These are phyloP conservation scores for Kluyveromyces marxianus DNA, from an alignment of 1,139 yeast species.

Conservation along the genomic window DNA sequence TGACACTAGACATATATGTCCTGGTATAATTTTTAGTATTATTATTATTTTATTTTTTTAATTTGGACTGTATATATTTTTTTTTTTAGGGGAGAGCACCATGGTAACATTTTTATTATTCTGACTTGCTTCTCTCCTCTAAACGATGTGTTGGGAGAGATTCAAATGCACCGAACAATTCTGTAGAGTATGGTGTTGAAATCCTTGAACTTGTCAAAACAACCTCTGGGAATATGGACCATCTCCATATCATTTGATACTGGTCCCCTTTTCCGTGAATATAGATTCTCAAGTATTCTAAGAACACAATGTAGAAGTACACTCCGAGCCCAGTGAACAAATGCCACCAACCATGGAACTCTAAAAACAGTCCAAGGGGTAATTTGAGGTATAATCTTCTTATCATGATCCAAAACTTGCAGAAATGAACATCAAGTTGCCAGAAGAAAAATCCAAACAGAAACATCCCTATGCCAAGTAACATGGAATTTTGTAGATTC, in stretches of 20 bases:
- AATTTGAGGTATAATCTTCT: conserved; percentile 67
- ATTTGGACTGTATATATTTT: no score
- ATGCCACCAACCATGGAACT: conserved; percentile 99
- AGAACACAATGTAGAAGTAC: conserved; percentile 51
- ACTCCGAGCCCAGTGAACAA: conserved; percentile 78
- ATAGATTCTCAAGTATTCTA: conserved; percentile 61
- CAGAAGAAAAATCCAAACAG: conserved; percentile 69
- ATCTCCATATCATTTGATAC: conserved; percentile 47
- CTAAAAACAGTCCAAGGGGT: conserved; percentile 82
- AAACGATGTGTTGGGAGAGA: not conserved
- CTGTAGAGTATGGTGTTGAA: conserved; percentile 22
- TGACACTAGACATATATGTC: no score
- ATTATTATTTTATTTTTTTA: no score
- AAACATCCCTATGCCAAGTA: conserved; percentile 57
- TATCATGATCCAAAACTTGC: conserved; percentile 51
- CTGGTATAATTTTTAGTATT: no score
- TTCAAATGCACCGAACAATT: conserved; percentile 18
- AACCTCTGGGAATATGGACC: conserved; percentile 42
- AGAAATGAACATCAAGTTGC: conserved; percentile 71
- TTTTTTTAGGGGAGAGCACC: no score
- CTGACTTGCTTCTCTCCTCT: not conserved
- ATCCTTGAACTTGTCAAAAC: conserved; percentile 19
- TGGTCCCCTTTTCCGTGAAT: conserved; percentile 45
- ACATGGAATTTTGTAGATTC: conserved; percentile 48
- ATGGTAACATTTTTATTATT: not conserved